phyloP scores from a whole-genome alignment of 495 filamentous ascomycete genomes.

The Hyaloscypha bicolor region DNA sequence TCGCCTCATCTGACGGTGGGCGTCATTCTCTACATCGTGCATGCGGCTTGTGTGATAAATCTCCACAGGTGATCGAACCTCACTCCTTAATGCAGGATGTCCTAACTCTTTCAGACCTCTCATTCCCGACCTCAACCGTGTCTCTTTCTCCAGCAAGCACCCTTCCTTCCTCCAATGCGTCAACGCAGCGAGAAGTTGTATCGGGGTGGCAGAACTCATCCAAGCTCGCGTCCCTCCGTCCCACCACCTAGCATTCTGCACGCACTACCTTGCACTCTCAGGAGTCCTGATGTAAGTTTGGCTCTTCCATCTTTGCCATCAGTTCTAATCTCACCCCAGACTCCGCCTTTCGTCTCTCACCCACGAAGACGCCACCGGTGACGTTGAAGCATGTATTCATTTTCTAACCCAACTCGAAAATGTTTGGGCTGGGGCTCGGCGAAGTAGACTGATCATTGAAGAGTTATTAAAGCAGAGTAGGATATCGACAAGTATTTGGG shows the following conservation, averaged over 20 bases:
- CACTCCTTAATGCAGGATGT: not conserved
- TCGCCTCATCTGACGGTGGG: not conserved
- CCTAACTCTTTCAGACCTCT: not conserved
- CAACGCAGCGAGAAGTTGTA: conserved; percentile 9
- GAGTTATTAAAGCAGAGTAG: not conserved
- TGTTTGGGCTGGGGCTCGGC: not conserved
- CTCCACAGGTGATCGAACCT: not conserved
- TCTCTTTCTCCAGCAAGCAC: not conserved
- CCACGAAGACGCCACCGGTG: not conserved
- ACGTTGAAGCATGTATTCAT: not conserved
- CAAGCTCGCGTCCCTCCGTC: not conserved
- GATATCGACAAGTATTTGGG: too few relatives aligned
- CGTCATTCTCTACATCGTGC: not conserved
- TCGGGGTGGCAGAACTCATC: conserved; percentile 5
- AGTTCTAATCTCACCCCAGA: not conserved
- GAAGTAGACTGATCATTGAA: conserved; percentile 3
- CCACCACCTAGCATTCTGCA: conserved; percentile 8
- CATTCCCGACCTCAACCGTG: conserved; percentile 2
- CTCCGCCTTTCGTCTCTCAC: not conserved
- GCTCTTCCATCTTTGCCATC: not conserved
- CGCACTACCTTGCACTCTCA: conserved; percentile 5
- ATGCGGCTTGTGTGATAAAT: conserved; percentile 5
- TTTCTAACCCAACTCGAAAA: not conserved
- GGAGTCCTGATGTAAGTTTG: conserved; percentile 4
- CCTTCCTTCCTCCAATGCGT: conserved; percentile 5